Conservation (phyloP, 208 protist species). For the Porcisia hertigi region DNA sequence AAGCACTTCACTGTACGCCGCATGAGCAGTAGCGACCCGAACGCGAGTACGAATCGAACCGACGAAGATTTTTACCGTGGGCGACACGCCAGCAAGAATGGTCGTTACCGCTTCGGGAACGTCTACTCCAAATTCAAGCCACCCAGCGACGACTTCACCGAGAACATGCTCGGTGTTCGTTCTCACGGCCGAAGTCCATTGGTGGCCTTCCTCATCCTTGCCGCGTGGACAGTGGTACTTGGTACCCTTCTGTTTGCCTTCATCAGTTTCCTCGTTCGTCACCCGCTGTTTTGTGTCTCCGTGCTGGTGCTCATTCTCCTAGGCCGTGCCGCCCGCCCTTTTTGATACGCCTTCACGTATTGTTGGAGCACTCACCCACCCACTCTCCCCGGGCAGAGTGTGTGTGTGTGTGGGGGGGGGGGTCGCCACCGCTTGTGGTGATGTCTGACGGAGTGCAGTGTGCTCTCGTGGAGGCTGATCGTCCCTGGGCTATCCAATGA, state of each 20-base stretch:
- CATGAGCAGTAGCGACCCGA: constrained; percentile 58
- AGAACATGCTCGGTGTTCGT: constrained; percentile 62
- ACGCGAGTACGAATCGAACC: constrained; percentile 73
- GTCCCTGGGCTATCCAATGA: too few relatives aligned
- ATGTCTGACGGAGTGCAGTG: too few relatives aligned
- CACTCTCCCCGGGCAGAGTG: background rate
- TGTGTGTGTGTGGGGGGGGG: too few relatives aligned
- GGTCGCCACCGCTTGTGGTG: background rate
- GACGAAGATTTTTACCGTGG: constrained; percentile 60
- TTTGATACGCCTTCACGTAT: constrained; percentile 8
- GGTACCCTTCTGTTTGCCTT: constrained; percentile 50
- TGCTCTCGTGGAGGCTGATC: too few relatives aligned
- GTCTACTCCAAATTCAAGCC: constrained; percentile 44
- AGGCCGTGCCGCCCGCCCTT: constrained; percentile 42
- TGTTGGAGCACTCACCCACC: background rate
- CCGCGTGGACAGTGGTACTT: constrained; percentile 64
- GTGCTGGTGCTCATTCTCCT: constrained; percentile 63
- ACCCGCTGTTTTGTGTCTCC: constrained; percentile 69
- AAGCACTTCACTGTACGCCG: constrained; percentile 75
- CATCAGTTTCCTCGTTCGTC: constrained; percentile 58
- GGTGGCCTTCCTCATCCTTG: constrained; percentile 67
- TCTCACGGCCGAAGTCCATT: constrained; percentile 72
- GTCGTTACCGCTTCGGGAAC: constrained; percentile 65
- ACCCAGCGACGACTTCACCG: constrained; percentile 66
- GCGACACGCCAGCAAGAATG: constrained; percentile 39